Evolutionary conservation across 139 green algal species (phyloP).

Genomic region (Eudorina sp.): DNA sequence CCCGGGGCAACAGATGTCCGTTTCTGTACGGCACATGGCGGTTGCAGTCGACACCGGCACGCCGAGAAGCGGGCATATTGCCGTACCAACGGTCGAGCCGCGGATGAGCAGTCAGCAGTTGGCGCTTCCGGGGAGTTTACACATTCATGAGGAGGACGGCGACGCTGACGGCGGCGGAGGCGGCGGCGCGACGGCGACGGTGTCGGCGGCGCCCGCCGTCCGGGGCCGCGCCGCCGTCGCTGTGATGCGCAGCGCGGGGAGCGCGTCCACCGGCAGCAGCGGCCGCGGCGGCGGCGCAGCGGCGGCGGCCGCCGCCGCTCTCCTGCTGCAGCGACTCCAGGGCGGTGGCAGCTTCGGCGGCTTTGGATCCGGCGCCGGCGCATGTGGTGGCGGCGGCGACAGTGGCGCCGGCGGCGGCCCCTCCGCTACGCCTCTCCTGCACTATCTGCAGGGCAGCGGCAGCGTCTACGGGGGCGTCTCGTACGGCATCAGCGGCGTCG

Average conservation of each 20-base stretch:
- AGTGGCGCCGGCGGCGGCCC: too few relatives aligned
- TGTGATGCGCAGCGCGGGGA: background rate
- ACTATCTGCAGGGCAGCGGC: too few relatives aligned
- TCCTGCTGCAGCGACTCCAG: background rate
- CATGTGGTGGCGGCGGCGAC: too few relatives aligned
- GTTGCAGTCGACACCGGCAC: background rate
- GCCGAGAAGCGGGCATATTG: background rate
- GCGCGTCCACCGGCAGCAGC: background rate
- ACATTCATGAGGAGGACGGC: background rate
- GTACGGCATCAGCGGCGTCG: too few relatives aligned
- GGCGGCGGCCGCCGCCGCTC: background rate
- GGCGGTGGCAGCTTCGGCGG: background rate
- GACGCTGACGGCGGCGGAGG: background rate
- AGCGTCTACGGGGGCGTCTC: too few relatives aligned
- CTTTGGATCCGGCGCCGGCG: too few relatives aligned
- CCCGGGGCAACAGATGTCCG: background rate
- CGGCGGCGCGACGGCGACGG: background rate
- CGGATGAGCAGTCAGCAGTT: background rate
- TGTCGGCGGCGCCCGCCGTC: background rate
- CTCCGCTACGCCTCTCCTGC: too few relatives aligned
- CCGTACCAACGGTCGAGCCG: background rate
- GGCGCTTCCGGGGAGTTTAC: background rate
- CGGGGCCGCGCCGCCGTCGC: background rate
- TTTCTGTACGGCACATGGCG: constrained; percentile 4
- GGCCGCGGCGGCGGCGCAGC: background rate